Evolutionary conservation across 2,329 filamentous ascomycete species (phyloP).

Genomic region (Penicillium digitatum): DNA sequence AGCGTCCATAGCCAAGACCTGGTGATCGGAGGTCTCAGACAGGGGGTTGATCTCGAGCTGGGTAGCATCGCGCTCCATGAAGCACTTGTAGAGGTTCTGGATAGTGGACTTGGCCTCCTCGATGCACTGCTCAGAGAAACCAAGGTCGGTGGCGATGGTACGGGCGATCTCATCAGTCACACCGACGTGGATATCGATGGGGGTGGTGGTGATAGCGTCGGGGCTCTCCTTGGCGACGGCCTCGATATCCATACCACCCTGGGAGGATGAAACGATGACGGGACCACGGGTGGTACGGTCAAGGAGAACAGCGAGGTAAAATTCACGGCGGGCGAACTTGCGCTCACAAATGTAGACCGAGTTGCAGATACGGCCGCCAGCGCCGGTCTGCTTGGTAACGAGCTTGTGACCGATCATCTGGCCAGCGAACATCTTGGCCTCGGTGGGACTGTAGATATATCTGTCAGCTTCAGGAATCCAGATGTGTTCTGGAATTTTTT

Average conservation of each 20-base stretch:
- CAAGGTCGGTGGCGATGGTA: slow-evolving; percentile 84
- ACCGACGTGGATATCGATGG: slow-evolving; percentile 87
- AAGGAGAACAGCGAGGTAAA: slow-evolving; percentile 98
- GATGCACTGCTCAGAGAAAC: slow-evolving; percentile 96
- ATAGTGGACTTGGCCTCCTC: slow-evolving; percentile 93
- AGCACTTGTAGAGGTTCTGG: slow-evolving; percentile 98
- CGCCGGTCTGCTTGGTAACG: slow-evolving; percentile 98
- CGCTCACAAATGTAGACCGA: slow-evolving; percentile 99
- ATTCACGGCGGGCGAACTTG: slow-evolving; percentile 98
- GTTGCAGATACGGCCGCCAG: slow-evolving; percentile 88
- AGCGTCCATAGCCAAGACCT: slow-evolving; percentile 98
- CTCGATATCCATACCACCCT: slow-evolving; percentile 99
- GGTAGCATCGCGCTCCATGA: slow-evolving; percentile 96
- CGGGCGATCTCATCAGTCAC: slow-evolving; percentile 94
- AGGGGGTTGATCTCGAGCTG: slow-evolving; percentile 99
- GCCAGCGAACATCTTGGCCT: slow-evolving; percentile 94
- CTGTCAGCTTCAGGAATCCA: slow-evolving; percentile 10
- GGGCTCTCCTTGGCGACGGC: slow-evolving; percentile 96
- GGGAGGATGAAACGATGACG: slow-evolving; percentile 95
- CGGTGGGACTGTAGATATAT: slow-evolving; percentile 59
- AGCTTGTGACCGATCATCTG: slow-evolving; percentile 99
- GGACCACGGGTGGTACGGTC: slow-evolving; percentile 86
- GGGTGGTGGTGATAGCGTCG: slow-evolving; percentile 89
- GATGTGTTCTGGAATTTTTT: neutral
- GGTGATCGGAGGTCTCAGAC: slow-evolving; percentile 95